phyloP scores from a whole-genome alignment of 805 yeast species.

The Barnettozyma vustinii region DNA sequence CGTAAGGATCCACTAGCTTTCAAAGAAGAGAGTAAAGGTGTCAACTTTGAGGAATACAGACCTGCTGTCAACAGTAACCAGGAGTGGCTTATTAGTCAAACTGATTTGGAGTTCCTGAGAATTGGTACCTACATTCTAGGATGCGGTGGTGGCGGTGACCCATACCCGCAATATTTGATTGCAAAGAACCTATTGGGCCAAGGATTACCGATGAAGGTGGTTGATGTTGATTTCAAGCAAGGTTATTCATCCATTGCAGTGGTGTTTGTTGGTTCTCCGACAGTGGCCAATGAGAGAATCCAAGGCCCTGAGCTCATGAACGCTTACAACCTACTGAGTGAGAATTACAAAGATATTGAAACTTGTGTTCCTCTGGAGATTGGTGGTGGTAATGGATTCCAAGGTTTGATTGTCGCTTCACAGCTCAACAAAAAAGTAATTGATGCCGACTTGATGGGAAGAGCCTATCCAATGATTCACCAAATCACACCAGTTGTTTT shows the following conservation, averaged over 20 bases:
- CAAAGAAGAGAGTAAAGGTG: slow-evolving; percentile 17
- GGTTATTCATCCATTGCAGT: slow-evolving; percentile 23
- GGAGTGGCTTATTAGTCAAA: slow-evolving; percentile 25
- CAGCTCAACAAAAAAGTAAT: slow-evolving; percentile 28
- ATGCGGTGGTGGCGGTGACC: slow-evolving; percentile 49
- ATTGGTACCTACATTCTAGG: slow-evolving; percentile 46
- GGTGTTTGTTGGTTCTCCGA: slow-evolving; percentile 42
- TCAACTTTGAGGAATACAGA: slow-evolving; percentile 21
- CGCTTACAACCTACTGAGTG: slow-evolving; percentile 27
- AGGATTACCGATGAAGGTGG: slow-evolving; percentile 32
- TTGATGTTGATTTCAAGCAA: slow-evolving; percentile 26
- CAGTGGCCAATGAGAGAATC: slow-evolving; percentile 40
- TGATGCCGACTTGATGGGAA: slow-evolving; percentile 37
- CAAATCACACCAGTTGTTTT: slow-evolving; percentile 28
- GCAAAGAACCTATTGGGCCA: slow-evolving; percentile 28
- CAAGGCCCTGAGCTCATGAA: slow-evolving; percentile 33
- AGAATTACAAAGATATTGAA: slow-evolving; percentile 28
- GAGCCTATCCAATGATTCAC: slow-evolving; percentile 20
- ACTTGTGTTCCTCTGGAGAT: slow-evolving; percentile 36
- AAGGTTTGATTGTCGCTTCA: slow-evolving; percentile 26
- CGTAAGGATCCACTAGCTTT: slow-evolving; percentile 17
- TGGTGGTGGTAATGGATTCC: slow-evolving; percentile 40
- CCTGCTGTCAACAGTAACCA: slow-evolving; percentile 12
- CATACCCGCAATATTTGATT: slow-evolving; percentile 35
- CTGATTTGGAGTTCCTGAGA: slow-evolving; percentile 35